Base-by-base conservation (phyloP, 2,329 filamentous ascomycete genomes). In the Claviceps sp. region DNA sequence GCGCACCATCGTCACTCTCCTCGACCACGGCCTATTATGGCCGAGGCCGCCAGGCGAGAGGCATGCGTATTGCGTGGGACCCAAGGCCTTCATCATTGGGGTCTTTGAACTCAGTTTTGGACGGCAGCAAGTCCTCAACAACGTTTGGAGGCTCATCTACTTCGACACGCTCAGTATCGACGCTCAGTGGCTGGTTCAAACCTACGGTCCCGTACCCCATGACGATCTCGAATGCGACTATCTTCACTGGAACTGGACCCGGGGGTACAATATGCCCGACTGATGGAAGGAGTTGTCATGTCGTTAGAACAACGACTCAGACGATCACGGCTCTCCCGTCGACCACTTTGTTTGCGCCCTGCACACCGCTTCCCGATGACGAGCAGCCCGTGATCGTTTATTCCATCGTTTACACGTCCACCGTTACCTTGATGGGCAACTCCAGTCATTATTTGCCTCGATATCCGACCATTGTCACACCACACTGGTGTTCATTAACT, bases 371-470 rank as follows among this genome's bases (percentile, higher is more conserved):
- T 0, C 49, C 56, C 5, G 52, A 53, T 2, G 53, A 59, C 17
- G 4, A 3, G 20, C 64, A 68, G 45, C 61, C 62, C 6, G 54
- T 68, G 4, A 72, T 65, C 1, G 58, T 68, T 9, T 75, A 69
- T 60, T 71, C 68, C 2, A 65, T 77, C 38, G 60, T 75, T 17
- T 68, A 77, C 62, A 76, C 73, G 3, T 64, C 70, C 22, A 78
- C 76, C 1, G 64, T 71, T 48, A 78, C 75, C 17, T 73, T 75
- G 60, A 66, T 60, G 8, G 73, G 70, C 16, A 66, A 75, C 50
- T 67, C 65, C 4, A 62, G 58, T 23, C 67, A 74, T 50, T 78
- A 78, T 56, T 75, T 68, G 8, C 68, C 71, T 1, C 71, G 70
- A 1, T 76, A 67, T 54, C 64, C 70, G 3, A 60, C 68, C 11